Evolutionary conservation across 2,329 filamentous ascomycete genomes (phyloP).

Genomic region (Gyromitra esculenta): DNA sequence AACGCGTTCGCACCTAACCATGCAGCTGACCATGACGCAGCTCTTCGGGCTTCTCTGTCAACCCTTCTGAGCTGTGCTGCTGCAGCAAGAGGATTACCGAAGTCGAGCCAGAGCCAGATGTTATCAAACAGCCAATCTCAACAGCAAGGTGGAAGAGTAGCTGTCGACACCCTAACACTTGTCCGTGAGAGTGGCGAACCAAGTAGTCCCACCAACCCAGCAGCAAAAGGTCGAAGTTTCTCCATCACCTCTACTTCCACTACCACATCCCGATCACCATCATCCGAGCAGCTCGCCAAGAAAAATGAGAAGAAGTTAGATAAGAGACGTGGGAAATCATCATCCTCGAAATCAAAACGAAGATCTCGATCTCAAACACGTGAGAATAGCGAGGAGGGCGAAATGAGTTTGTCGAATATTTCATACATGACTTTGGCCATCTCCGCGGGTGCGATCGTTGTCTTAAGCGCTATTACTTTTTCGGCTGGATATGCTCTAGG

Average conservation of each 20-base stretch:
- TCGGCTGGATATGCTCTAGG: constrained; percentile 75
- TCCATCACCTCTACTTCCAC: constrained; percentile 45
- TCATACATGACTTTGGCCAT: constrained; percentile 52
- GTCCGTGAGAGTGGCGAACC: constrained; percentile 45
- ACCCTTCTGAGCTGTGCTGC: constrained; percentile 95
- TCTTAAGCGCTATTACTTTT: constrained; percentile 75
- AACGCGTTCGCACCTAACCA: constrained; percentile 53
- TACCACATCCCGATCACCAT: constrained; percentile 35
- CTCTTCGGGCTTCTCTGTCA: constrained; percentile 89
- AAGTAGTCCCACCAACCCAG: constrained; percentile 16
- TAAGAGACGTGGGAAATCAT: constrained; percentile 18
- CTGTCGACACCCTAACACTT: constrained; percentile 49
- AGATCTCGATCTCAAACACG: constrained; percentile 13
- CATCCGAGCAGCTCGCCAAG: constrained; percentile 32
- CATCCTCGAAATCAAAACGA: constrained; percentile 31
- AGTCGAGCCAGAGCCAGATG: constrained; percentile 62
- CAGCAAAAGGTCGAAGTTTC: constrained; percentile 27
- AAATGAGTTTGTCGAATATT: constrained; percentile 33
- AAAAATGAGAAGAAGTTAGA: constrained; percentile 17
- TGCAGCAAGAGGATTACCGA: constrained; percentile 82
- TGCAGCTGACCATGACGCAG: constrained; percentile 78
- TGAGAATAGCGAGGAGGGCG: constrained; percentile 3
- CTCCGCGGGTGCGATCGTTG: constrained; percentile 70
- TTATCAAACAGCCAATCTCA: constrained; percentile 54
- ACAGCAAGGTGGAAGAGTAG: constrained; percentile 38